Conservation (phyloP, 2,329 filamentous ascomycete species). For the Anthostomella pinea region DNA sequence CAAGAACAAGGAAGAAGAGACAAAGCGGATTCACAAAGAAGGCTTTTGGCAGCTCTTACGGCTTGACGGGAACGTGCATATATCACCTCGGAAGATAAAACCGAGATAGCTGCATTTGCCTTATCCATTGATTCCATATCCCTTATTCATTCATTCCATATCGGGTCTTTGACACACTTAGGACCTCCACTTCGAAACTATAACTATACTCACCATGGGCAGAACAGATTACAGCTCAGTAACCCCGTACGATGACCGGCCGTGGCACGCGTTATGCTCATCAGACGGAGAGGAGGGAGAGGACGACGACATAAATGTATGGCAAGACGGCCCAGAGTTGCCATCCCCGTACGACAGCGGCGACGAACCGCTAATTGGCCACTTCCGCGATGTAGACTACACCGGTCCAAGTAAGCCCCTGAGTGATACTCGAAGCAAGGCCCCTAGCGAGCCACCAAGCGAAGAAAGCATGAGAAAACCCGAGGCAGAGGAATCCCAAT, state of each 20-base stretch:
- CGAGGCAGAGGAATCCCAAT: no score
- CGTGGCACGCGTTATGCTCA: conserved; percentile 18
- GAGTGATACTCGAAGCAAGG: not conserved
- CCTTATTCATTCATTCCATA: not conserved
- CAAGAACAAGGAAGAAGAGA: no score
- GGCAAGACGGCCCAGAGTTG: conserved; percentile 13
- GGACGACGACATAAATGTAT: conserved; percentile 24
- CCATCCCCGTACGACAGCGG: conserved; percentile 11
- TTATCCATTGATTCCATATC: no score
- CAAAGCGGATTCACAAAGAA: no score
- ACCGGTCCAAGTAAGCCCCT: not conserved
- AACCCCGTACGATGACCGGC: conserved; percentile 15
- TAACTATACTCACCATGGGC: conserved; percentile 6
- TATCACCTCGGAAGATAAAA: no score
- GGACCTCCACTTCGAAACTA: not conserved
- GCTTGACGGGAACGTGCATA: no score
- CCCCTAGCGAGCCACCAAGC: not conserved
- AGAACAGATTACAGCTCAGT: conserved; percentile 1
- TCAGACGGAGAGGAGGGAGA: conserved; percentile 20
- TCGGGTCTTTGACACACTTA: not conserved
- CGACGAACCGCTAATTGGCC: conserved; percentile 6
- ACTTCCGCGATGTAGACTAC: not conserved
- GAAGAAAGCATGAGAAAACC: no score
- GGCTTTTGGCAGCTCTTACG: no score
- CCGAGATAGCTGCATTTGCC: no score